Conservation (phyloP, 495 filamentous ascomycete genomes). For the Podospora australis region DNA sequence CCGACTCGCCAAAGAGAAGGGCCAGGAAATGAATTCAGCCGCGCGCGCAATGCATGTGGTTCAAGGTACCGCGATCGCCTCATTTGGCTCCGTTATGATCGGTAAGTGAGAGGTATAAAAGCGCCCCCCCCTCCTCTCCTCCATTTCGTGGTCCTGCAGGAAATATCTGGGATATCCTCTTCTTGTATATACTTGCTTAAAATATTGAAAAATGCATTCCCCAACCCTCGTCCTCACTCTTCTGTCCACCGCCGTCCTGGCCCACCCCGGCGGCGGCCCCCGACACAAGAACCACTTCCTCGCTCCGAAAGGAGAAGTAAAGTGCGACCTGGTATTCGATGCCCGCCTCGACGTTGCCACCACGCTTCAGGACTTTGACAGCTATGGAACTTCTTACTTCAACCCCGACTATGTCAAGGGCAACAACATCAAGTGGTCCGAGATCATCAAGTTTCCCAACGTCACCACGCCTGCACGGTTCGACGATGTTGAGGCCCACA, state of each 20-base stretch:
- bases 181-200: too few relatives aligned
- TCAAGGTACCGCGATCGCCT: too few relatives aligned
- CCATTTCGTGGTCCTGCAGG: neutral
- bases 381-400: constrained; percentile 34
- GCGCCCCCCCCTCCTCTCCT: neutral
- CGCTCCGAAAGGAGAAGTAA: constrained; percentile 18
- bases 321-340: constrained; percentile 41
- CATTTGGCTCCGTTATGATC: too few relatives aligned
- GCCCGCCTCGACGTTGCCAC: constrained; percentile 32
- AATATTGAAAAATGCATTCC: constrained; percentile 14
- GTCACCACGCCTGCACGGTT: constrained; percentile 31
- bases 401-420: constrained; percentile 44
- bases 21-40: neutral
- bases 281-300: neutral
- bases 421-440: constrained; percentile 36
- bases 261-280: neutral
- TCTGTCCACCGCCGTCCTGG: neutral
- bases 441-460: constrained; percentile 39
- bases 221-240: constrained; percentile 9
- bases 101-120: too few relatives aligned
- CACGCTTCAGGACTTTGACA: constrained; percentile 36
- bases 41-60: neutral
- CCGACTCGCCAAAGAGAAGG: neutral
- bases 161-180: neutral
- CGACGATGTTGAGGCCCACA: constrained; percentile 29